Evolutionary conservation across 306 rosid species (phyloP), one percentile per base, ranked within the genome.

Genomic region (Cercis canadensis): DNA sequence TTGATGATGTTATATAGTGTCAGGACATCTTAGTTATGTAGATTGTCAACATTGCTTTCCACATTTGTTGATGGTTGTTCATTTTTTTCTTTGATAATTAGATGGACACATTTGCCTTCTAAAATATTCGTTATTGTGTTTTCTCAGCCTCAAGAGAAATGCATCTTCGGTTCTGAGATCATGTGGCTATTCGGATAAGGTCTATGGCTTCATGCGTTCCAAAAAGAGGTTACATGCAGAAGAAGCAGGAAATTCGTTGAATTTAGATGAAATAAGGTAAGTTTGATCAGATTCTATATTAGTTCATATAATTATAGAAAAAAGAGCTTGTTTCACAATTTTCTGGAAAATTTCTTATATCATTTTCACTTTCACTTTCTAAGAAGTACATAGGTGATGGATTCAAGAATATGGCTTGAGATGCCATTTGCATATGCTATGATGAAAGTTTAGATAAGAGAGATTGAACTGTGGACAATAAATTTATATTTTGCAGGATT

Each of bases 151-250:
- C 73, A 67, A 45, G 72, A 77, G 81, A 67, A 88, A 89, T 71
- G 91, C 90, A 17, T 77, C 69, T 50, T 87, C 96, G 51, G 82
- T 74, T 78, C 78, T 95, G 83, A 80, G 62, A 58, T 85, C 96
- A 47, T 87, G 96, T 65, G 97, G 96, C 50, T 95, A 97, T 97
- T 37, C 72, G 16, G 92, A 89, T 57, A 67, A 70, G 60, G 93
- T 92, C 39, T 65, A 33, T 65, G 84, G 67, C 54, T 89, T 67
- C 75, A 89, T 95, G 97, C 68, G 69, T 47, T 78, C 91, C 24
- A 76, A 52, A 85, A 95, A 91, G 86, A 83, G 85, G 80, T 67
- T 83, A 60, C 65, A 74, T 57, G 78, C 79, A 41, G 70, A 72
- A 62, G 90, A 89, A 78, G 75, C 72, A 7, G 88, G 78, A 62